Conservation (phyloP, 1,284 basidiomycete species). For the Golubevia sp. region DNA sequence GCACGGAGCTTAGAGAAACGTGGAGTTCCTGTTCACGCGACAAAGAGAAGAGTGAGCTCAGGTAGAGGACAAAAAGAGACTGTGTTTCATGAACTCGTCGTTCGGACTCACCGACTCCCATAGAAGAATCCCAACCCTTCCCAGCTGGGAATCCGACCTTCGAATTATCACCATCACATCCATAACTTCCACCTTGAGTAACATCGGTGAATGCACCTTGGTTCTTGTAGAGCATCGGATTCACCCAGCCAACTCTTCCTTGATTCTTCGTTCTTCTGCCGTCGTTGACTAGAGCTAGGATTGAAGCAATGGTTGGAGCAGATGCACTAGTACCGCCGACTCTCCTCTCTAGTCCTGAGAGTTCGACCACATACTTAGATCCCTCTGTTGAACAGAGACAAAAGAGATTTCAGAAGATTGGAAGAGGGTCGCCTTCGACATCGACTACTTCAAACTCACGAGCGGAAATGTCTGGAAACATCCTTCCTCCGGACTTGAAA, state of each 20-base stretch:
- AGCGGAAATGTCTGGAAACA: too few relatives aligned
- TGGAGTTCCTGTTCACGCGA: too few relatives aligned
- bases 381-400: too few relatives aligned
- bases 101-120: conserved; percentile 6
- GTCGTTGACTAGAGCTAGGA: conserved; percentile 8
- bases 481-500: too few relatives aligned
- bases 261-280: conserved; percentile 7
- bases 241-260: neutral
- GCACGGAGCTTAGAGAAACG: too few relatives aligned
- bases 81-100: too few relatives aligned
- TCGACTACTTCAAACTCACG: neutral
- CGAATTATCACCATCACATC: conserved; percentile 2
- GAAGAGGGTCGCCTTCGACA: too few relatives aligned
- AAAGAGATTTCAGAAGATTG: too few relatives aligned
- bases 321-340: conserved; percentile 3
- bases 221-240: conserved; percentile 15
- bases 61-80: too few relatives aligned
- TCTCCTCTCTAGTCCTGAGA: too few relatives aligned
- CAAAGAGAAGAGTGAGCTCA: too few relatives aligned
- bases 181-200: conserved; percentile 6
- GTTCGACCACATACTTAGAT: too few relatives aligned
- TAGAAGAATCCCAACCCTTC: conserved; percentile 5
- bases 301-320: conserved; percentile 5
- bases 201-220: conserved; percentile 13
- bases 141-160: conserved; percentile 13